These are phyloP conservation scores for Aureobasidium musti DNA, from an alignment of 2,329 filamentous ascomycete genomes.

Conservation along the genomic window DNA sequence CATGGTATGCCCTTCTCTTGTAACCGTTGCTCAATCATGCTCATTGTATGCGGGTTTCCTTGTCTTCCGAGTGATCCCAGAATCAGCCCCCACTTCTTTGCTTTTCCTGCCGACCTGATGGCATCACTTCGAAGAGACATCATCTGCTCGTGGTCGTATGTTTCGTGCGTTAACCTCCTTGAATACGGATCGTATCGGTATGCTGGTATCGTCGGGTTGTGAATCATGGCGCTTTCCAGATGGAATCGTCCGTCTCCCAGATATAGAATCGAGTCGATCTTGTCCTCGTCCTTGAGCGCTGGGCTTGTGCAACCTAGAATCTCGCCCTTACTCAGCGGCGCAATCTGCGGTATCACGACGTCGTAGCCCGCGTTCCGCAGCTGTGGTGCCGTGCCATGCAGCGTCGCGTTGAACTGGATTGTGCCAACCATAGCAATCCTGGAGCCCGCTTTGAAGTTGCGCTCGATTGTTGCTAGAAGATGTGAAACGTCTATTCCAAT, in stretches of 20 bases:
- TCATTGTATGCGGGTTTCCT: constrained; percentile 91
- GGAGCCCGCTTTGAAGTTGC: constrained; percentile 83
- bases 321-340: constrained; percentile 89
- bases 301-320: constrained; percentile 98
- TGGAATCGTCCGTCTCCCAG: constrained; percentile 93
- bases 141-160: constrained; percentile 90
- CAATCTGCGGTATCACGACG: constrained; percentile 86
- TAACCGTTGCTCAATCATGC: constrained; percentile 78
- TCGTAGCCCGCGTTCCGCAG: constrained; percentile 83
- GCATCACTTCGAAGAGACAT: constrained; percentile 76
- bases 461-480: constrained; percentile 79
- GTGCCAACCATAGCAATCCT: constrained; percentile 92
- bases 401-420: constrained; percentile 97
- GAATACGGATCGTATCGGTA: constrained; percentile 98
- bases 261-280: constrained; percentile 79
- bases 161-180: constrained; percentile 84
- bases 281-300: constrained; percentile 56
- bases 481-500: constrained; percentile 93
- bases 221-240: constrained; percentile 98
- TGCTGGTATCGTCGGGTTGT: constrained; percentile 86
- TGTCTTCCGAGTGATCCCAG: constrained; percentile 89
- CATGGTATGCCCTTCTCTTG: constrained; percentile 71
- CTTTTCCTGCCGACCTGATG: constrained; percentile 71
- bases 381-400: constrained; percentile 77
- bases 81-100: constrained; percentile 92